Base-by-base conservation (phyloP, 371 early-diverging fungal genomes). In the Rhizopus arrhizus region DNA sequence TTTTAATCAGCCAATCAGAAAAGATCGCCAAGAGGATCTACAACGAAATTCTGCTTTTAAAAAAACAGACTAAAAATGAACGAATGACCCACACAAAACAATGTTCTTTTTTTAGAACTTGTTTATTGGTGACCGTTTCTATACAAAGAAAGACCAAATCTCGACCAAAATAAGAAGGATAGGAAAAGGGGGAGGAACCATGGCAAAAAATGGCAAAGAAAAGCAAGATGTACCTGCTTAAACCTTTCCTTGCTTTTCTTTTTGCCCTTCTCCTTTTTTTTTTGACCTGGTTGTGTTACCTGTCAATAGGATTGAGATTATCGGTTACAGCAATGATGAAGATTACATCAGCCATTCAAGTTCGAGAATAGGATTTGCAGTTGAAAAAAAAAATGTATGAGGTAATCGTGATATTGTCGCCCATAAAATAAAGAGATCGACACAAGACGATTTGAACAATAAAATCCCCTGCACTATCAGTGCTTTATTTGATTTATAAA, bases 11-110 rank as follows among this genome's bases (percentile, higher is more conserved):
- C 53, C 59, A 59, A 59, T 52, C 12, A 52, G 45, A 52, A 35
- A 33, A 9, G 59, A 59, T 59, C 59, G 59, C 59, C 59, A 59
- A 59, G 59, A 42, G 15, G 48, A 48, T 48, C 48, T 48, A 48
- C 48, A 29, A 48, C 31, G 6, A 29, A 29, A 48, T 38, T 8
- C 40, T 48, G 48, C 7, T 29, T 48, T 48, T 28, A 48, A 29
- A 48, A 48, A 36, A 36, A 9, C 36, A 11, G n/a, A 43, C 43
- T 43, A 43, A 43, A 43, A 43, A 13, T n/a, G 15, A 43, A 43
- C n/a, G 15, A 15, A 5, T 43, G 22, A 15, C 43, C 13, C n/a
- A 15, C 13, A 43, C 43, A 43, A 43, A 43, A 43, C 43, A 43
- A 43, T 43, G 15, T 43, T 43, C 43, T 43, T 43, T 43, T 43